phyloP scores from a whole-genome alignment of 2,329 filamentous ascomycete species.

The Helicocarpus griseus region DNA sequence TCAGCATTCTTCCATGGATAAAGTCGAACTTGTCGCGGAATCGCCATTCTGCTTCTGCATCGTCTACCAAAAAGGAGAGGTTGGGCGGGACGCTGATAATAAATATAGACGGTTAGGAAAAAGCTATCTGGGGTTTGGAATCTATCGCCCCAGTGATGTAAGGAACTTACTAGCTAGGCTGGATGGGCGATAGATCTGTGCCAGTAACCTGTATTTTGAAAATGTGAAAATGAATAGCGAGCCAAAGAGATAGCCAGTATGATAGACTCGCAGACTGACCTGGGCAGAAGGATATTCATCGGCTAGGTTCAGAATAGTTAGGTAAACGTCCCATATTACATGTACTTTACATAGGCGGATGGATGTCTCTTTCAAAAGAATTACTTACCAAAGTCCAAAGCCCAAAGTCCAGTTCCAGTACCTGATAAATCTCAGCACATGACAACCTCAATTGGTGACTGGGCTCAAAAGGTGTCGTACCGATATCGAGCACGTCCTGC shows the following conservation, averaged over 20 bases:
- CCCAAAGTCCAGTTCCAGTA: constrained; percentile 6
- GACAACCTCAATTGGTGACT: no score
- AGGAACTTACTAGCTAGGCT: neutral
- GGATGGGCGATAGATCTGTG: constrained; percentile 9
- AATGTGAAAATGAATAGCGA: neutral
- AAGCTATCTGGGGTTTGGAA: no score
- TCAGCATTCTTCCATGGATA: constrained; percentile 15
- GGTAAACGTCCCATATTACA: no score
- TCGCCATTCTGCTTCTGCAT: constrained; percentile 18
- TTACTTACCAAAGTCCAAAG: constrained; percentile 6
- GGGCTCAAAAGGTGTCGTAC: no score
- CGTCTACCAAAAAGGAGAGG: constrained; percentile 17
- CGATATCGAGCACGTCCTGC: constrained; percentile 3
- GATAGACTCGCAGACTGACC: neutral
- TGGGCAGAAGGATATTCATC: constrained; percentile 6
- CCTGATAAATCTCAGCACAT: no score
- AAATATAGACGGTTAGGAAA: no score
- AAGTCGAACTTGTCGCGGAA: constrained; percentile 17
- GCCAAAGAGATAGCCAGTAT: neutral
- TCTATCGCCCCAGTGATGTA: no score
- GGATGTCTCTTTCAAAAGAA: no score
- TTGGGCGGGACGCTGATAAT: constrained; percentile 17
- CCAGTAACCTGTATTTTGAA: constrained; percentile 3
- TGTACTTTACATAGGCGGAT: no score
- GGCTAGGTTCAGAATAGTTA: no score